phyloP scores from a whole-genome alignment of 495 filamentous ascomycete genomes.

The Talaromyces borbonicus region DNA sequence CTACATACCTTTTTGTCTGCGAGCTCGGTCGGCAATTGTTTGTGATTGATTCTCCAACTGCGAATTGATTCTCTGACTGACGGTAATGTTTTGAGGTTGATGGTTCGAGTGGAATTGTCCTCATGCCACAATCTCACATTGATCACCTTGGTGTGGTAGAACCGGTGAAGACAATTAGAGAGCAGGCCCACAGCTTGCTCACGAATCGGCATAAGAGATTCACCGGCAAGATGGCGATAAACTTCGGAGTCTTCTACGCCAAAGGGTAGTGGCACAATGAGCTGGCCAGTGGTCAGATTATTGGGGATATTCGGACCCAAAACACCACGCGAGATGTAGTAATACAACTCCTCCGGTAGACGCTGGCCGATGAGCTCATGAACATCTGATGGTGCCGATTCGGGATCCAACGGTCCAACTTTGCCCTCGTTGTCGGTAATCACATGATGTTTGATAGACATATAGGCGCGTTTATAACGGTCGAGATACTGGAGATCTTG shows the following conservation, averaged over 20 bases:
- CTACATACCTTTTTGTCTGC: conserved; percentile 27
- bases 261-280: conserved; percentile 64
- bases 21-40: conserved; percentile 33
- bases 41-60: conserved; percentile 62
- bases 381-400: conserved; percentile 64
- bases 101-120: conserved; percentile 48
- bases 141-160: conserved; percentile 67
- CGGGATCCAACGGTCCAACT: conserved; percentile 59
- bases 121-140: conserved; percentile 79
- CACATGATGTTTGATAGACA: conserved; percentile 80
- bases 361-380: conserved; percentile 84
- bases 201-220: conserved; percentile 59
- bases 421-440: conserved; percentile 66
- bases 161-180: conserved; percentile 67
- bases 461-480: conserved; percentile 71
- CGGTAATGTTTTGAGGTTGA: conserved; percentile 55
- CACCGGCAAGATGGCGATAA: conserved; percentile 68
- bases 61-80: conserved; percentile 51
- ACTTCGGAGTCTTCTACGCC: conserved; percentile 72
- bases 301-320: conserved; percentile 71
- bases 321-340: conserved; percentile 77
- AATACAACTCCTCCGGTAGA: conserved; percentile 83
- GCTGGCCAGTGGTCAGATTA: conserved; percentile 67
- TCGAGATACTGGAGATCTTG: conserved; percentile 69
- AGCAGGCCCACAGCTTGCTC: conserved; percentile 66